Evolutionary conservation across 2,329 filamentous ascomycete species (phyloP), one percentile per base, ranked within the genome.

Genomic region (Diaporthe sp.): DNA sequence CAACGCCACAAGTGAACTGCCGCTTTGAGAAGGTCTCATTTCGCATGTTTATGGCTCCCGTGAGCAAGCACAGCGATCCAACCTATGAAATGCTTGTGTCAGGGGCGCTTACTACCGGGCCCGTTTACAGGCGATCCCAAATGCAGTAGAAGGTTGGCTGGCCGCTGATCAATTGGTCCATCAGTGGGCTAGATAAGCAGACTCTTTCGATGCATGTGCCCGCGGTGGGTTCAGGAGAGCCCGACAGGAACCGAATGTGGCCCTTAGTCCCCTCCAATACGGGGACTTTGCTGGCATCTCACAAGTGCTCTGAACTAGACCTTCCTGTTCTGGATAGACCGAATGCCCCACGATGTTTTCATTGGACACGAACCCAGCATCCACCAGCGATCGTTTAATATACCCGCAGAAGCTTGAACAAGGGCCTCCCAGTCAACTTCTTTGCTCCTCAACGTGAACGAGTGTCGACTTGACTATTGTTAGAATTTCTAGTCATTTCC

Each of bases 1-100:
- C 54, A 60, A 50, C 68, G 25, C 45, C 55, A 38, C 17, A 70
- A 69, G 52, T 57, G 57, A 58, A 67, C 72, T 75, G 72, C 75
- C 72, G 30, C 72, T 72, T 76, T 35, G 61, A 76, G 75, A 76
- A 76, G 75, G 75, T 74, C 47, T 73, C 64, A 50, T 75, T 38
- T 47, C 50, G 19, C 33, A 64, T 40, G 25, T 35, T 66, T 50
- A 35, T 52, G 61, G 42, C 45, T 67, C 61, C 25, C 42, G 61
- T 67, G 54, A 71, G 52, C 61, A 52, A 13, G 40, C 22, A 60
- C 25, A 15, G 12, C 40, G 38, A 50, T 60, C 54, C 45, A 60
- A 17, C 68, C 54, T 71, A 71, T 58, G 8, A 40, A 35, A 28
- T 45, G 22, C 15, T 22, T 19, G 42, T 28, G 30, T 25, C 45